Evolutionary conservation across 257 asterid species (phyloP).

Genomic region (Petrea volubilis): DNA sequence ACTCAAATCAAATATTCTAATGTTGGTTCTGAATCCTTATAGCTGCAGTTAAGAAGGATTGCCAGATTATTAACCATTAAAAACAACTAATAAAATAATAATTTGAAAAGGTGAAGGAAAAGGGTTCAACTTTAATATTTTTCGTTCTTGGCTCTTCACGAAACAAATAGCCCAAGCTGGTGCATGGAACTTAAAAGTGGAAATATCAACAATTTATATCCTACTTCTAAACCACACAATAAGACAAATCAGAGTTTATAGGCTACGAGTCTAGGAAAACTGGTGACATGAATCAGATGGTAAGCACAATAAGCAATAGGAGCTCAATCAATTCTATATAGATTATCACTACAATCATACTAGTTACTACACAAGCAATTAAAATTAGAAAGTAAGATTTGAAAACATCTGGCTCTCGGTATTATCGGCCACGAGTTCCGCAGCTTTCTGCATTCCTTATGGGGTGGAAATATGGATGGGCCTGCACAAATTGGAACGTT

Average conservation of each 20-base stretch:
- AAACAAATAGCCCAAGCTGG: no score
- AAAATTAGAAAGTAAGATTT: background rate
- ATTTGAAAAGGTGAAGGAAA: no score
- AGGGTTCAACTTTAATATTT: no score
- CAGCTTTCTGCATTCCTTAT: conserved; percentile 82
- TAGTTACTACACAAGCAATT: conserved; percentile 19
- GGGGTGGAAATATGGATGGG: conserved; percentile 86
- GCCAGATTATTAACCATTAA: no score
- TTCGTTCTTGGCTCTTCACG: no score
- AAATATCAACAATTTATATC: background rate
- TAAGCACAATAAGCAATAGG: conserved; percentile 20
- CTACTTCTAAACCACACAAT: conserved; percentile 11
- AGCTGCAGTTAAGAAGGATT: no score
- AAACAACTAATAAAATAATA: no score
- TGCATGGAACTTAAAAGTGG: no score
- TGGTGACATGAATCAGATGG: conserved; percentile 22
- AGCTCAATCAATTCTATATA: conserved; percentile 17
- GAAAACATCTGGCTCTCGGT: conserved; percentile 15
- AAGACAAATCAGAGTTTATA: conserved; percentile 1
- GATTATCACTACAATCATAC: conserved; percentile 19
- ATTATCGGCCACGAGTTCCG: conserved; percentile 63
- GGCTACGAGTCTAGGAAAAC: conserved; percentile 11
- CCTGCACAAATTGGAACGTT: conserved; percentile 57
- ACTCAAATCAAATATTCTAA: no score
- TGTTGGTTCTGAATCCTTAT: no score